Evolutionary conservation across 2,329 filamentous ascomycete species (phyloP).

Genomic region (Scopulariopsis brevicaulis): DNA sequence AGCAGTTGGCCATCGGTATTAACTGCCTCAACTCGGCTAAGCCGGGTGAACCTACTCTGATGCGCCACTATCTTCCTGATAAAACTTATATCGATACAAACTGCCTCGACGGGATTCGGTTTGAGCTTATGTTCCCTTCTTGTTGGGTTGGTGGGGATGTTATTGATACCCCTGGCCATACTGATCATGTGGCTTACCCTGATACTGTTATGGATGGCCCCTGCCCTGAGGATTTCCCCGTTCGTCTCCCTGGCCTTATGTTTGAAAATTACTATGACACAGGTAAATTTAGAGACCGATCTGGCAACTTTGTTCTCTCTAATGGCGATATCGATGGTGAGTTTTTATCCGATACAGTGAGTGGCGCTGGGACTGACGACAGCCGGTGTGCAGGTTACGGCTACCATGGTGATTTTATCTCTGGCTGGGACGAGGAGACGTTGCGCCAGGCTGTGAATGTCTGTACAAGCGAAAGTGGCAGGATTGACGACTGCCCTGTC

Average conservation of each 20-base stretch:
- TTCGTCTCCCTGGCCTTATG: slow-evolving; percentile 63
- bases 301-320: slow-evolving; percentile 62
- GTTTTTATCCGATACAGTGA: too few relatives aligned
- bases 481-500: slow-evolving; percentile 61
- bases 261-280: slow-evolving; percentile 83
- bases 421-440: slow-evolving; percentile 61
- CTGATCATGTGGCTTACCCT: slow-evolving; percentile 66
- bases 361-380: too few relatives aligned
- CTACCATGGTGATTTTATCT: slow-evolving; percentile 72
- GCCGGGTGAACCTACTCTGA: slow-evolving; percentile 59
- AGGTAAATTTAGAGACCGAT: slow-evolving; percentile 44
- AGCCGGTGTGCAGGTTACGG: slow-evolving; percentile 55
- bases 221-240: slow-evolving; percentile 60
- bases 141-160: slow-evolving; percentile 75
- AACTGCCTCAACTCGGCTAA: slow-evolving; percentile 81
- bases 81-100: slow-evolving; percentile 71
- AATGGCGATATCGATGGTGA: slow-evolving; percentile 66
- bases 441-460: slow-evolving; percentile 60
- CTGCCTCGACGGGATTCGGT: slow-evolving; percentile 69
- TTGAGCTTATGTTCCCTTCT: slow-evolving; percentile 80
- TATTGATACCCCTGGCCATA: slow-evolving; percentile 40
- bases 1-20: slow-evolving; percentile 79
- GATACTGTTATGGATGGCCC: slow-evolving; percentile 62
- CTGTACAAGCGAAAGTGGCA: slow-evolving; percentile 62
- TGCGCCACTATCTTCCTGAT: slow-evolving; percentile 70